phyloP scores from a whole-genome alignment of 192 early-diverging fungal species.

The Coemansia sp. region DNA sequence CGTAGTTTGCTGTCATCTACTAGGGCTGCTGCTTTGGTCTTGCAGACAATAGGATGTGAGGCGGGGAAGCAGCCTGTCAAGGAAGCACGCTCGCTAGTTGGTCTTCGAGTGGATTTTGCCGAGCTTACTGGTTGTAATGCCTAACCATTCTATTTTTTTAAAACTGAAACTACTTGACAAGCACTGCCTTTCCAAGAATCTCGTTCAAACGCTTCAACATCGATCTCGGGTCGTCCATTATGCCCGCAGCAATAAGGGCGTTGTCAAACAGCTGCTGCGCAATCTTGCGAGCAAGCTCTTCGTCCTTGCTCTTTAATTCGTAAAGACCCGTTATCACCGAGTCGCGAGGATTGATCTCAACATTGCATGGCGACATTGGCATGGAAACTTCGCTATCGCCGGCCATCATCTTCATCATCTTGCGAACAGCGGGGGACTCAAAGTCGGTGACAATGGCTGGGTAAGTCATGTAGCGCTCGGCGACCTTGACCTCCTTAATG shows the following conservation, averaged over 20 bases:
- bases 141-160: no score
- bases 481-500: constrained; percentile 71
- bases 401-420: constrained; percentile 61
- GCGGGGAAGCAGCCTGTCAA: no score
- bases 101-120: no score
- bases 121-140: no score
- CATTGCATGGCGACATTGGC: constrained; percentile 63
- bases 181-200: constrained; percentile 33
- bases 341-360: constrained; percentile 77
- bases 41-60: no score
- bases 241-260: constrained; percentile 74
- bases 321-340: constrained; percentile 70
- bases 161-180: no score
- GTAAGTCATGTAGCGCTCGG: constrained; percentile 70
- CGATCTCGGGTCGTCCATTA: constrained; percentile 73
- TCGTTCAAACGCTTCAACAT: constrained; percentile 77
- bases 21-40: no score
- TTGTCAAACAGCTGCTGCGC: constrained; percentile 75
- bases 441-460: constrained; percentile 77
- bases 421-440: constrained; percentile 71
- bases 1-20: not conserved
- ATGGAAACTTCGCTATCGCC: constrained; percentile 41
- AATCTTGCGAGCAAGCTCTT: constrained; percentile 66
- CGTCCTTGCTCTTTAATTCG: constrained; percentile 59
- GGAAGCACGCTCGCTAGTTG: no score